These are phyloP conservation scores for Puccinia sorghi DNA, from an alignment of 1,284 basidiomycete genomes.

Conservation along the genomic window DNA sequence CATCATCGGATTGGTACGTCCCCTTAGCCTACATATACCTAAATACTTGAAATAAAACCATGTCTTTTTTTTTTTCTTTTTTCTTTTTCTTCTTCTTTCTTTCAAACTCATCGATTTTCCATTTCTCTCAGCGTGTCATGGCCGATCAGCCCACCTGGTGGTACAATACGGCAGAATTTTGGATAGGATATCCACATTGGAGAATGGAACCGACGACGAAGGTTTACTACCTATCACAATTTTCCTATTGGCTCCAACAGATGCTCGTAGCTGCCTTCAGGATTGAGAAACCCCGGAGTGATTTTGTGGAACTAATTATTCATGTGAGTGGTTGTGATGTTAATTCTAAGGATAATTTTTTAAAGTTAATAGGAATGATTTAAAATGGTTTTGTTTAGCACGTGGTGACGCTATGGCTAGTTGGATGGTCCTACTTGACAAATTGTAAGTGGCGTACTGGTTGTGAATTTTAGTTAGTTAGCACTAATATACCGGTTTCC, in stretches of 20 bases:
- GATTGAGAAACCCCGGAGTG: slow-evolving; percentile 91
- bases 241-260: slow-evolving; percentile 92
- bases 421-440: slow-evolving; percentile 65
- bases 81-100: too few relatives aligned
- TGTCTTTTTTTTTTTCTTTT: too few relatives aligned
- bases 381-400: slow-evolving; percentile 64
- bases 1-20: slow-evolving; percentile 72
- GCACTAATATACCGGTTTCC: background rate
- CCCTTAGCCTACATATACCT: background rate
- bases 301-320: slow-evolving; percentile 79
- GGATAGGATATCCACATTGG: slow-evolving; percentile 59
- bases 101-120: too few relatives aligned
- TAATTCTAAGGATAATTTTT: background rate
- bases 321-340: slow-evolving; percentile 58
- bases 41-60: too few relatives aligned
- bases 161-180: slow-evolving; percentile 58
- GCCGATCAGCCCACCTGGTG: slow-evolving; percentile 69
- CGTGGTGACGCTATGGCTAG: slow-evolving; percentile 90
- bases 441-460: slow-evolving; percentile 15
- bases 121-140: slow-evolving; percentile 76
- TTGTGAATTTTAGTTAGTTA: slow-evolving; percentile 10
- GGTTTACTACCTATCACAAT: slow-evolving; percentile 76
- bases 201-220: slow-evolving; percentile 84
- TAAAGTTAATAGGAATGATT: background rate
- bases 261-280: slow-evolving; percentile 79